Evolutionary conservation across 768 basidiomycete species (phyloP), one percentile per base, ranked within the genome.

Genomic region (Lactarius hengduanensis): DNA sequence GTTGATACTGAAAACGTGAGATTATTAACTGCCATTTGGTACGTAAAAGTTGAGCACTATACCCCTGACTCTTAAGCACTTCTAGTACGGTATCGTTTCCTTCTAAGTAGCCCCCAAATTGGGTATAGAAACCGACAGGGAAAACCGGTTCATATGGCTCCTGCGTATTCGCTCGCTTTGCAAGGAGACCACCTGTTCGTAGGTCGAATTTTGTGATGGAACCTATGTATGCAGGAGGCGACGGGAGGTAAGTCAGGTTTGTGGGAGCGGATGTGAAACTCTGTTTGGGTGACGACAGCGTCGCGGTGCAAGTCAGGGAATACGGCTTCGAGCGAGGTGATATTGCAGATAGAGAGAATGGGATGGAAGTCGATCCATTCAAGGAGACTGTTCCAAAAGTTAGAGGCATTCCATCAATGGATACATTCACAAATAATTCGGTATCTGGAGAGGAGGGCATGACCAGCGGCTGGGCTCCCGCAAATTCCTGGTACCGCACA

Each of bases 51-150:
- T 30, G 8, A 6, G 38, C 3, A 26, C 20, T 64, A 22, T 53
- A 77, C 83, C 87, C 90, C 77, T 86, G 80, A 75, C 80, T 66
- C 78, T 84, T 85, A 53, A 91, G 78, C 60, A 81, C 80, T 62
- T 86, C 77, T 53, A 89, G 78, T 6, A 82, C 73, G 1, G 85
- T 73, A 55, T 83, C 71, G 72, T 91, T 85, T 8, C 76, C 72
- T 2, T 77, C 80, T 20, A 91, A 76, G 65, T 85, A 86, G 15
- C 74, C 73, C 47, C 81, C 83, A 57, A 89, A 87, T 7, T 80
- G 74, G 0, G 90, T 85, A 70, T 91, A 92, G 74, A 89, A 93
- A 0, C 91, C 91, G 55, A 90, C 82, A 0, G 92, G 90, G 64
- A 92, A 74, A 16, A 87, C 74, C 0, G 81, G 76, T 66, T 79